phyloP scores from a whole-genome alignment of 2,329 filamentous ascomycete genomes.

The Arachnomyces sp. region DNA sequence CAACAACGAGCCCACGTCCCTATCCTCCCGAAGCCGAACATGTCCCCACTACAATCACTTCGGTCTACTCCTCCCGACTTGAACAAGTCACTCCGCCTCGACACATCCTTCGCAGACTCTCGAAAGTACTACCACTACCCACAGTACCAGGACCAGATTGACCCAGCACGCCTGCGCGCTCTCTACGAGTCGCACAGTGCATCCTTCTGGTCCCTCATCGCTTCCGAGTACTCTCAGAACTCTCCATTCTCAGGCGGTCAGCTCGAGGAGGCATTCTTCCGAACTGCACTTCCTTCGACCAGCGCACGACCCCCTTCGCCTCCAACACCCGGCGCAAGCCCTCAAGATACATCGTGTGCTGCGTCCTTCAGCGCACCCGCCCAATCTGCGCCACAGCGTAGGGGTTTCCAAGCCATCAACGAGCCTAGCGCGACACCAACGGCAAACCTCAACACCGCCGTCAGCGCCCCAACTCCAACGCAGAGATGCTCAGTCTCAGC shows the following conservation, averaged over 20 bases:
- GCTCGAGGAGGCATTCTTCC: constrained; percentile 18
- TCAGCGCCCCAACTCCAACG: constrained; percentile 9
- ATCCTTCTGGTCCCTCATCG: constrained; percentile 65
- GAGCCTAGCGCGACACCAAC: neutral
- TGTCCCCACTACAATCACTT: constrained; percentile 36
- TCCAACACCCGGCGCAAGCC: constrained; percentile 17
- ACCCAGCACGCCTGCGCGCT: constrained; percentile 57
- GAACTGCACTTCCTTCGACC: constrained; percentile 6
- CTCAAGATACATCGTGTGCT: constrained; percentile 10
- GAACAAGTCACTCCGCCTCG: constrained; percentile 43
- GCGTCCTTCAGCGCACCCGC: constrained; percentile 1
- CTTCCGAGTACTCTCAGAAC: constrained; percentile 52
- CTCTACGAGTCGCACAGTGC: constrained; percentile 63
- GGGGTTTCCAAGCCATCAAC: constrained; percentile 16
- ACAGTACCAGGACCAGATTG: constrained; percentile 36
- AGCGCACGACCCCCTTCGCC: constrained; percentile 10
- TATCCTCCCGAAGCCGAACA: constrained; percentile 24
- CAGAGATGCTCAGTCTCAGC: constrained; percentile 19
- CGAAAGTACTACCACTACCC: constrained; percentile 30
- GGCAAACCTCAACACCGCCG: constrained; percentile 2
- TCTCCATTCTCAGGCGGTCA: constrained; percentile 11
- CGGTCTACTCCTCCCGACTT: constrained; percentile 19
- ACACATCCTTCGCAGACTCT: constrained; percentile 40
- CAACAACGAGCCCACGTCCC: constrained; percentile 22
- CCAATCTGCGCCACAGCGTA: neutral